Evolutionary conservation across 768 basidiomycete species (phyloP).

Genomic region (Termitomyces sp.): DNA sequence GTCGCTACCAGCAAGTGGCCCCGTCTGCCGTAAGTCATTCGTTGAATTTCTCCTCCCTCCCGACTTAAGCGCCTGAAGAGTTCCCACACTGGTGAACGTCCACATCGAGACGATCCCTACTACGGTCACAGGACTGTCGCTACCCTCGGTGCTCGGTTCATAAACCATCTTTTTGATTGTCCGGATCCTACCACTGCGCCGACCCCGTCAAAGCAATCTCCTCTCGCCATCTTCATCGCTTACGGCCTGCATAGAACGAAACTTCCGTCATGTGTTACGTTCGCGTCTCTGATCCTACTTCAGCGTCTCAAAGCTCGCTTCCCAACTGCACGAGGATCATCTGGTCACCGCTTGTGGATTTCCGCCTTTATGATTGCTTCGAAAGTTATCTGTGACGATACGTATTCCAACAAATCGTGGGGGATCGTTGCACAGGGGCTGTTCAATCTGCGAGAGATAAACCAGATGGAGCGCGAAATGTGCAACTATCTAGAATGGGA

Average conservation of each 20-base stretch:
- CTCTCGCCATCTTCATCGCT: slow-evolving; percentile 75
- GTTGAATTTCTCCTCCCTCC: background rate
- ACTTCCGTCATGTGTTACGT: slow-evolving; percentile 64
- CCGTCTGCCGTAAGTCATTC: slow-evolving; percentile 8
- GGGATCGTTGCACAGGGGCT: slow-evolving; percentile 84
- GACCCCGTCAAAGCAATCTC: slow-evolving; percentile 43
- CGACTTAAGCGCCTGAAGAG: slow-evolving; percentile 6
- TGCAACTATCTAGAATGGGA: slow-evolving; percentile 92
- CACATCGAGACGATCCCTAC: slow-evolving; percentile 39
- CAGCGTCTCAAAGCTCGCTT: slow-evolving; percentile 88
- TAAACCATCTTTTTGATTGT: slow-evolving; percentile 81
- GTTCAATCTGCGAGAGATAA: slow-evolving; percentile 84
- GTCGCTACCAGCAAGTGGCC: slow-evolving; percentile 14
- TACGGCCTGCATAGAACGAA: slow-evolving; percentile 85
- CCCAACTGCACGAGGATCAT: slow-evolving; percentile 85
- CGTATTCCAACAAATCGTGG: slow-evolving; percentile 93
- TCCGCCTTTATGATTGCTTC: slow-evolving; percentile 91
- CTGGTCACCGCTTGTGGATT: slow-evolving; percentile 85
- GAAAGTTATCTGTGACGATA: slow-evolving; percentile 92
- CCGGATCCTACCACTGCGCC: slow-evolving; percentile 67
- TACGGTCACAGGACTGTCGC: slow-evolving; percentile 77
- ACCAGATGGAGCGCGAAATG: slow-evolving; percentile 97
- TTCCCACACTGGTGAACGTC: slow-evolving; percentile 14
- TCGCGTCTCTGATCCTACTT: slow-evolving; percentile 60
- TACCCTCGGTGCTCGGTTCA: slow-evolving; percentile 69